Evolutionary conservation across 305 asterid genomes (phyloP), one percentile per base, ranked within the genome.

Genomic region (Fraxinus greggii): DNA sequence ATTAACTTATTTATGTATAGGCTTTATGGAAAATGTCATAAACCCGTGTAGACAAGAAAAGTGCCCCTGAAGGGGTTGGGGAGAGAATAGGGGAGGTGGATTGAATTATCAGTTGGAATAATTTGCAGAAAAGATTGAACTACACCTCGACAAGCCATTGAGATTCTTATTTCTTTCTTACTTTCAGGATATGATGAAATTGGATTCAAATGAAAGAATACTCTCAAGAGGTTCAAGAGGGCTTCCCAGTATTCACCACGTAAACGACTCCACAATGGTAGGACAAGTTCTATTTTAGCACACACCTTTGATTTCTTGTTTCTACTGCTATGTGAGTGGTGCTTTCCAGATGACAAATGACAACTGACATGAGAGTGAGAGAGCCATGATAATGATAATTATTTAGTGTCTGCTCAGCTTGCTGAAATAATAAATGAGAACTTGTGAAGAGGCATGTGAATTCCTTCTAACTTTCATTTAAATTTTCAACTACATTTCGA

Each of bases 171-270:
- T 69, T 42, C 80, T 77, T 76, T 35, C n/a, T 81, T 83, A 74
- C 67, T 87, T 83, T 75, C 89, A 95, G 99, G 98, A 92, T 87
- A 94, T 95, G 98, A 93, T 95, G 98, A 87, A 91, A 85, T 84
- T 95, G 91, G 98, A 94, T 81, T 78, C 85, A 84, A 89, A 89
- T 87, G 97, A 83, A 82, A 90, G 82, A 88, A 83, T 95, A 80
- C 91, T 95, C 79, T 86, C 84, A 78, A 86, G 94, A 89, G 94
- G 97, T 85, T 84, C 91, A 81, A 88, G 86, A 81, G 95, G 97
- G 82, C 92, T 89, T 84, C 90, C 98, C 80, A 94, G 88, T 84
- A 87, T 94, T 84, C 98, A 95, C 90, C 99, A 93, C 84, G 90
- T 95, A 79, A 85, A 93, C 81, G 99, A 95, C 83, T 54, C 91